phyloP scores from a whole-genome alignment of 805 yeast genomes.

The Sugiyamaella mastotermitis region DNA sequence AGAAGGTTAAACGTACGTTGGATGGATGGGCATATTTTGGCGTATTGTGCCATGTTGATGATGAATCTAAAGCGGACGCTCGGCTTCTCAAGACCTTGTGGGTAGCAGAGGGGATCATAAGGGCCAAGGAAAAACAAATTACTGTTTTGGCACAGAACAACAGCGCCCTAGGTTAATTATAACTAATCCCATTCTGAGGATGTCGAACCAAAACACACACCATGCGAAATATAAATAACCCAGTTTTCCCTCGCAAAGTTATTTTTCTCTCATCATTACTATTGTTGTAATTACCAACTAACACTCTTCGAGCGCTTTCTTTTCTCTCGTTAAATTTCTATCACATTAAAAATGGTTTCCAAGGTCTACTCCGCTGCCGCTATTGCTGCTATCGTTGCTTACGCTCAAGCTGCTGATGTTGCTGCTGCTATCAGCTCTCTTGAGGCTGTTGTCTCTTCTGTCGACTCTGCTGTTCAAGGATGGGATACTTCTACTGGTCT shows the following conservation, averaged over 20 bases:
- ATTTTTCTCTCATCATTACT: background rate
- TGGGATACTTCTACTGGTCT: conserved; percentile 20
- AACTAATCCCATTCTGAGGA: too few species aligned
- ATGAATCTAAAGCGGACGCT: too few species aligned
- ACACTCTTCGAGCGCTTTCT: background rate
- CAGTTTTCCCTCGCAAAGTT: background rate
- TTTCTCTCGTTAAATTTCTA: background rate
- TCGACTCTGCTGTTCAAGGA: conserved; percentile 11
- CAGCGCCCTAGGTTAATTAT: too few species aligned
- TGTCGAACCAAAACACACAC: too few species aligned
- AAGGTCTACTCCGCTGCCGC: conserved; percentile 5
- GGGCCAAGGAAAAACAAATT: too few species aligned
- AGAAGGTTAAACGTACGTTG: too few species aligned
- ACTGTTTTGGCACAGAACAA: too few species aligned
- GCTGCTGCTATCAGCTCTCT: conserved; percentile 8
- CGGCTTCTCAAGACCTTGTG: too few species aligned
- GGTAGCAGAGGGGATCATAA: too few species aligned
- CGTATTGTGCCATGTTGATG: too few species aligned
- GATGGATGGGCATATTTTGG: too few species aligned
- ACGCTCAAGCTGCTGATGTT: conserved; percentile 10
- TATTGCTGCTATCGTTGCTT: conserved; percentile 7
- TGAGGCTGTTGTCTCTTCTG: conserved; percentile 9
- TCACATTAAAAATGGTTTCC: conserved; percentile 8
- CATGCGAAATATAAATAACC: background rate
- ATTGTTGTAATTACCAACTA: conserved; percentile 3